Base-by-base conservation (phyloP, 306 rosid species). In the Ziziphus jujuba region DNA sequence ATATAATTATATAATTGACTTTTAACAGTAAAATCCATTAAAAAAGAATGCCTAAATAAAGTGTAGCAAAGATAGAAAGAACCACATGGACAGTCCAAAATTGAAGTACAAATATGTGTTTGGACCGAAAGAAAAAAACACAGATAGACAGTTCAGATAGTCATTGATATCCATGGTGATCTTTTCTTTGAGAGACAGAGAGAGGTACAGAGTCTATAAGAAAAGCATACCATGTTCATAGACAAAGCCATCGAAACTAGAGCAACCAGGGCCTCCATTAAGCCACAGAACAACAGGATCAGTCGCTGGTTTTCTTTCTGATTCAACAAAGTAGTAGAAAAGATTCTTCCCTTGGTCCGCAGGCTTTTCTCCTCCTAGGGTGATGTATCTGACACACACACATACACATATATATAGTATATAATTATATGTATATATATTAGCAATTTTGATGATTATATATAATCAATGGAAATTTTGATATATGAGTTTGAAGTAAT, bases 201-300 rank as follows among this genome's bases (percentile, higher is more conserved):
- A 28, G 33, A 28, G 33, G 4, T 28, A 28, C 33, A 28, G 33
- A 28, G 33, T 28, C 2, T 28, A 28, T 28, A 28, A 28, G 33
- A 28, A 28, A 4, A 28, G 33, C 34, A 16, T 73, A 83, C 85
- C 87, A 40, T 83, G 87, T 71, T 83, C 85, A 52, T 80, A 83
- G 33, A 83, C 80, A 57, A 83, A 83, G 23, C 76, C 87, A 14
- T 83, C 85, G 40, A 83, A 80, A 75, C 87, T 83, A 15, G 87
- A 83, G 71, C 87, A 83, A 2, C 85, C 87, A 21, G 87, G 85
- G 55, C 85, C 87, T 23, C 87, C 87, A 56, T 83, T 83, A 47
- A 83, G 80, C 87, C 87, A 83, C 54, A 83, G 48, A 55, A 83
- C 82, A 58, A 83, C 78, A 2, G 87, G 80, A 71, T 83, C 87